These are phyloP conservation scores for Pseudocercospora musae DNA, from an alignment of 2,329 filamentous ascomycete genomes.

Conservation along the genomic window DNA sequence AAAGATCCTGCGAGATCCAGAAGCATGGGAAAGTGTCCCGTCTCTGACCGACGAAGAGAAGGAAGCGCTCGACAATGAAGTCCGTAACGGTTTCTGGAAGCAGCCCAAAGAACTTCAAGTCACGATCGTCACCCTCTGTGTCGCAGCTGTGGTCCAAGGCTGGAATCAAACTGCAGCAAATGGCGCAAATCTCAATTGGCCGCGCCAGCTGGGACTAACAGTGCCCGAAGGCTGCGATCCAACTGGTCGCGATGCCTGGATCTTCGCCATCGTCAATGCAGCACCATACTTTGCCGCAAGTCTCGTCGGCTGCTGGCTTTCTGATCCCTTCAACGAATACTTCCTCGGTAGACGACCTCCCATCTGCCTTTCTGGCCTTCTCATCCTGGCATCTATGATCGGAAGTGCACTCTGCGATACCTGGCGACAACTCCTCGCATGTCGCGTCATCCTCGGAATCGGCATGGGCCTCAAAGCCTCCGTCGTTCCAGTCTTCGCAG, in stretches of 20 bases:
- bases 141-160: constrained; percentile 37
- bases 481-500: constrained; percentile 34
- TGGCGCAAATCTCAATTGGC: constrained; percentile 36
- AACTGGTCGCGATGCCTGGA: constrained; percentile 24
- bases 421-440: constrained; percentile 32
- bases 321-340: constrained; percentile 35
- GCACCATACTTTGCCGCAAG: constrained; percentile 33
- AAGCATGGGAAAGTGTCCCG: constrained; percentile 26
- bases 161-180: constrained; percentile 35
- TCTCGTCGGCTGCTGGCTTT: constrained; percentile 27
- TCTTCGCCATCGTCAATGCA: constrained; percentile 35
- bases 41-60: constrained; percentile 26
- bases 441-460: constrained; percentile 34
- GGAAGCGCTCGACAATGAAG: constrained; percentile 21
- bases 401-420: constrained; percentile 29
- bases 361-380: constrained; percentile 30
- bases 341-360: constrained; percentile 31
- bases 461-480: constrained; percentile 37
- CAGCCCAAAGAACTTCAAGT: constrained; percentile 34
- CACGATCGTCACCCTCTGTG: constrained; percentile 34
- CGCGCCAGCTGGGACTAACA: constrained; percentile 27
- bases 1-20: constrained; percentile 27
- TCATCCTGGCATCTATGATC: constrained; percentile 33
- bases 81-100: constrained; percentile 23
- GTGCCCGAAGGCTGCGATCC: constrained; percentile 16